Base-by-base conservation (phyloP, 129 eudicot genomes). In the Pittosporum tobira region DNA sequence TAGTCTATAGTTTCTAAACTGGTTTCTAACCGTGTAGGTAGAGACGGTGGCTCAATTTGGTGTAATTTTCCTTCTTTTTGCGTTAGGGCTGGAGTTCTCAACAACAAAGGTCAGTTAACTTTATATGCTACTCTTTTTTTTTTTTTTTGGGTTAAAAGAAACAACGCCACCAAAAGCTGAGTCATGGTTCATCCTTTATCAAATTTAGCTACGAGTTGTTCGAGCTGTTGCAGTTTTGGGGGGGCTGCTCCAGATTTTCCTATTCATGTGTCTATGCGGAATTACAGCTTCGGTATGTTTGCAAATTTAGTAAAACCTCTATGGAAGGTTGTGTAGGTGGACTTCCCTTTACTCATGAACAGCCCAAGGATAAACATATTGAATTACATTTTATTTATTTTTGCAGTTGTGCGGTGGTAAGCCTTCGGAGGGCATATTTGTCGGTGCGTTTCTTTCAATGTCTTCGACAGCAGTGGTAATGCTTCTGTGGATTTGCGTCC, bases 41-140 rank as follows among this genome's bases (percentile, higher is more conserved):
- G 98, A 91, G 71, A 93, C 99, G 6, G 99, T 93, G 60, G 99
- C 99, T 61, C 96, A 87, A 69, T 93, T 93, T 71, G 99, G 99
- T 77, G 99, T 93, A 14, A 87, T 93, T 62, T 93, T 87, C 74
- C 99, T 93, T 66, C 90, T 93, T 44, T 93, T 93, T 79, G 99
- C 99, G 31, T 69, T 93, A 75, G 99, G 99, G 19, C 72, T 93
- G 77, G 99, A 93, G 74, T 93, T 93, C 70, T 93, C 99, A 44
- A 59, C 85, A 46, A 73, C 94, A 44, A 91, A 91, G 96, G 99
- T 90, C 51, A 28, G 63, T 29, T 68, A 28, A 19, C 49, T 18
- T 28, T 55, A 56, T 54, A 43, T 51, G 44, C 36, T 51, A 22
- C 22, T 40, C 25, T 37, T n/a, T n/a, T n/a, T n/a, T n/a, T n/a